Conservation (phyloP, 768 basidiomycete genomes). For the Leccinum olivaceopallidum region DNA sequence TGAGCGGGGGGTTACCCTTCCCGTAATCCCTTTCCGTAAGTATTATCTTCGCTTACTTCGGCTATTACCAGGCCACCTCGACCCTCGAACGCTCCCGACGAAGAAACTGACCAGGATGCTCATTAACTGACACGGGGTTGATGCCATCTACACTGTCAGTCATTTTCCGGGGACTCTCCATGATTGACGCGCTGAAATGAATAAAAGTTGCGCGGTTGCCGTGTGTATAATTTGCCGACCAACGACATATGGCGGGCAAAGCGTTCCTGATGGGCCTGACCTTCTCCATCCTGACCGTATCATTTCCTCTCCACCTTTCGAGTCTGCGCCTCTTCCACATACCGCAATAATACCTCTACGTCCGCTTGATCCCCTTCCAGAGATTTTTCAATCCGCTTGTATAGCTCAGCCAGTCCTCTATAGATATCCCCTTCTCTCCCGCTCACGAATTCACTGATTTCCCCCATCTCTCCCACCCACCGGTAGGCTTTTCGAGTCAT, state of each 20-base stretch:
- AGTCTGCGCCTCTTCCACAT: slow-evolving; percentile 45
- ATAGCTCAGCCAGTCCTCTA: slow-evolving; percentile 47
- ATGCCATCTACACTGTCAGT: slow-evolving; percentile 7
- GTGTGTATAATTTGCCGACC: slow-evolving; percentile 15
- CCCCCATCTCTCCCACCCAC: slow-evolving; percentile 64
- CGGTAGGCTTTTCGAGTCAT: slow-evolving; percentile 67
- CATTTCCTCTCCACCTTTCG: slow-evolving; percentile 11
- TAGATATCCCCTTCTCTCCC: slow-evolving; percentile 46
- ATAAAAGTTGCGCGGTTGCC: slow-evolving; percentile 25
- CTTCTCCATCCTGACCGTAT: not conserved
- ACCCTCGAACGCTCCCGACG: not conserved
- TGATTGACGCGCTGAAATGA: slow-evolving; percentile 28
- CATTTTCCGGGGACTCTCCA: slow-evolving; percentile 7
- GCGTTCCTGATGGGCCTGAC: slow-evolving; percentile 7
- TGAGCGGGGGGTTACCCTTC: slow-evolving; percentile 20
- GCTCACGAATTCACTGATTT: slow-evolving; percentile 58
- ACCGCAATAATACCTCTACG: slow-evolving; percentile 40
- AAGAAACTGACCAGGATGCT: not conserved
- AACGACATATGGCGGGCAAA: slow-evolving; percentile 10
- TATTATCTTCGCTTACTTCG: slow-evolving; percentile 20
- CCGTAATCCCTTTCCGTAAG: slow-evolving; percentile 28
- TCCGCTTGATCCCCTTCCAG: slow-evolving; percentile 41
- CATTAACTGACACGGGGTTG: not conserved
- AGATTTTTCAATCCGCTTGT: slow-evolving; percentile 43
- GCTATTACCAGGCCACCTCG: not conserved